phyloP scores from a whole-genome alignment of 2,329 filamentous ascomycete genomes.

The Xylaria sp. region DNA sequence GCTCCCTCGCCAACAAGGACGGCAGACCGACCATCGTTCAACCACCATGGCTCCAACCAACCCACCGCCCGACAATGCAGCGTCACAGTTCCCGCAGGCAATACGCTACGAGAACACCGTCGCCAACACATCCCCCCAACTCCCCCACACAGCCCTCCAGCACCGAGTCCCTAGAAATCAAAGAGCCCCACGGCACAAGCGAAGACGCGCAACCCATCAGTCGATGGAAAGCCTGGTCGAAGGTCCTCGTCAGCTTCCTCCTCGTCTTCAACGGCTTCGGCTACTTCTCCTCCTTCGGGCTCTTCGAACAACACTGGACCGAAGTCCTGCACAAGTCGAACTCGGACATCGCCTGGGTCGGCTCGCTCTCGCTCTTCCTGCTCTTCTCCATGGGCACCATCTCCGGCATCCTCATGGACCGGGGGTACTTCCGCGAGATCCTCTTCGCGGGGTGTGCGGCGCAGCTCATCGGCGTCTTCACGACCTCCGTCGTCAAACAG shows the following conservation, averaged over 20 bases:
- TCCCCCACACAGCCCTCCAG: too few relatives aligned
- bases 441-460: conserved; percentile 17
- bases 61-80: not conserved
- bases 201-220: not conserved
- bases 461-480: not conserved
- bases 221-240: not conserved
- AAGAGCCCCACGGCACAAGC: not conserved
- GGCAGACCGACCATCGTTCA: not conserved
- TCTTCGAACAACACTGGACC: conserved; percentile 43
- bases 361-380: conserved; percentile 37
- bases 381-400: conserved; percentile 30
- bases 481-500: conserved; percentile 34
- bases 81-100: not conserved
- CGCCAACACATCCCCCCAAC: not conserved
- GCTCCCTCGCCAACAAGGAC: not conserved
- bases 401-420: conserved; percentile 23
- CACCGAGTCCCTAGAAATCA: too few relatives aligned
- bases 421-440: conserved; percentile 24
- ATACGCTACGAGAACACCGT: not conserved
- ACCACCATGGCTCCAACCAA: not conserved
- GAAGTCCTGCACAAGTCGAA: conserved; percentile 34
- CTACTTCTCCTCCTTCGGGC: conserved; percentile 23
- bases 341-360: conserved; percentile 41
- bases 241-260: not conserved
- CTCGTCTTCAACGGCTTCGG: conserved; percentile 14